These are phyloP conservation scores for Ambrosia artemisiifolia DNA, from an alignment of 129 eudicot species.

Conservation along the genomic window DNA sequence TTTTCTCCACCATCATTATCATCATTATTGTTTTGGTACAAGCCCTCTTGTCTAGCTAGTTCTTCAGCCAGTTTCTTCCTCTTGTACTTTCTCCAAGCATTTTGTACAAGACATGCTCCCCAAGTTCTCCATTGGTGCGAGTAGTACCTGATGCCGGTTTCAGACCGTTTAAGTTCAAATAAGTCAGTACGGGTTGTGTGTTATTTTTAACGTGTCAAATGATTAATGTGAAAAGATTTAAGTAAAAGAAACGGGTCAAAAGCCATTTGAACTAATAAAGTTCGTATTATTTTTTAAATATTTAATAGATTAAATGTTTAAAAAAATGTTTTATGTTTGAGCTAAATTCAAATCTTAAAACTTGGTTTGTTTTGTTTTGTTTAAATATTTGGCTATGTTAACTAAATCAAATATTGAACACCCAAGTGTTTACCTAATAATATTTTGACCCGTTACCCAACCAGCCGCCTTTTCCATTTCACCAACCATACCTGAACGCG, in stretches of 20 bases:
- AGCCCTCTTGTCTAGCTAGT: conserved; percentile 35
- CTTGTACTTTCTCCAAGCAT: conserved; percentile 60
- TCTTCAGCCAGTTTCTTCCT: conserved; percentile 54
- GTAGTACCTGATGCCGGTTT: conserved; percentile 38
- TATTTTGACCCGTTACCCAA: conserved; percentile 2
- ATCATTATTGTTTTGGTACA: conserved; percentile 21
- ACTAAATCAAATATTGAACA: not conserved
- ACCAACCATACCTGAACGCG: conserved; percentile 44
- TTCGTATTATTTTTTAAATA: not conserved
- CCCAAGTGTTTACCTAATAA: not conserved
- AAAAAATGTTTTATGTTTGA: no score
- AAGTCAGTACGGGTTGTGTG: not conserved
- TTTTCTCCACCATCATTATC: conserved; percentile 18
- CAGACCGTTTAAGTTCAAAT: not conserved
- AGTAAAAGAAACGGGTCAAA: not conserved
- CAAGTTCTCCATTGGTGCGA: conserved; percentile 77
- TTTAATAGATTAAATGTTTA: no score
- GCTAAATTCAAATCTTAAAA: no score
- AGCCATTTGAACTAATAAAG: not conserved
- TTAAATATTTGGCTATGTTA: not conserved
- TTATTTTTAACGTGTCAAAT: not conserved
- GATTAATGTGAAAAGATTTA: not conserved
- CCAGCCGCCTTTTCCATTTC: not conserved
- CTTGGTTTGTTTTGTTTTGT: not conserved
- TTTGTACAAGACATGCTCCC: conserved; percentile 65